A percentile compares a stretch with the other conserved stretches of the same genome.
Conservation (phyloP, 768 basidiomycete genomes). For the Collybia mongolica region DNA sequence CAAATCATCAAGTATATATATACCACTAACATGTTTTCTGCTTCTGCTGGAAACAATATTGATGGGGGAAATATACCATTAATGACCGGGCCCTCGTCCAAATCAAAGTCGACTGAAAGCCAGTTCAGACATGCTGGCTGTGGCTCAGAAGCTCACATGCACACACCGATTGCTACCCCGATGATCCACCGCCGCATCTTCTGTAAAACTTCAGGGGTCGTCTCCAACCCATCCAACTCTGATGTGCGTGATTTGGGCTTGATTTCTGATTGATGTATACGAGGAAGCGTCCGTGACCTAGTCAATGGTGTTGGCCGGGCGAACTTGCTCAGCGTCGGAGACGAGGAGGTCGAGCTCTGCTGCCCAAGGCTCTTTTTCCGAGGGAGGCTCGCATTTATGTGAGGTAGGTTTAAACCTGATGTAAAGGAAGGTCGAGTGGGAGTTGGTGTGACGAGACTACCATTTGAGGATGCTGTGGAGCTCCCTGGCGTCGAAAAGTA, state of each 20-base stretch:
- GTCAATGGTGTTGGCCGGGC: conserved; percentile 22
- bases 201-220: conserved; percentile 44
- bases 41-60: conserved; percentile 62
- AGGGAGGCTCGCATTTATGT: conserved; percentile 11
- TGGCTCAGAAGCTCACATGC: conserved; percentile 22
- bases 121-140: conserved; percentile 7
- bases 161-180: conserved; percentile 62
- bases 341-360: conserved; percentile 19
- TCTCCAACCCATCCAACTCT: conserved; percentile 40
- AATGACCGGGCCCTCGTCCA: conserved; percentile 83
- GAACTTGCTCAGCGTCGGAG: conserved; percentile 17
- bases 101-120: conserved; percentile 76
- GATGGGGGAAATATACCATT: conserved; percentile 68
- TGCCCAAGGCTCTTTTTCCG: conserved; percentile 19
- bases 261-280: conserved; percentile 29
- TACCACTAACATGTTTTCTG: conserved; percentile 78
- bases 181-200: conserved; percentile 68
- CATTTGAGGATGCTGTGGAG: conserved; percentile 18
- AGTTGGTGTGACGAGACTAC: conserved; percentile 16
- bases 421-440: conserved; percentile 14
- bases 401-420: conserved; percentile 10
- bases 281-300: conserved; percentile 48
- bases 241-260: conserved; percentile 26
- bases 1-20: background rate
- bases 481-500: conserved; percentile 22